Base-by-base conservation (phyloP, 257 asterid genomes). In the Ligustrum vulgare region DNA sequence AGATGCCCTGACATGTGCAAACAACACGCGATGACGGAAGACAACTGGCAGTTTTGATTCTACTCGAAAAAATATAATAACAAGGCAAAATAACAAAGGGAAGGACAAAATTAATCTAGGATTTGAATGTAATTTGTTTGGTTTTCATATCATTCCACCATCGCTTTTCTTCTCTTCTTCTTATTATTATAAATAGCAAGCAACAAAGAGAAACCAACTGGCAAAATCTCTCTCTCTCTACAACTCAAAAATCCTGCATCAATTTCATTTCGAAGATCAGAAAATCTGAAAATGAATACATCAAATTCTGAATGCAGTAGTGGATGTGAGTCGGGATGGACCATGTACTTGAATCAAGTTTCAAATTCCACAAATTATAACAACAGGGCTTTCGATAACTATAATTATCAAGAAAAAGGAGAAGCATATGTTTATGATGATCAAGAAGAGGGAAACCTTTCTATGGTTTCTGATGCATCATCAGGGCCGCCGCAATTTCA, bases 251-350 rank as follows among this genome's bases (percentile, higher is more conserved):
- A 9, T 58, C 43, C 43, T 37, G 43, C 45, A 39, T 39, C 45
- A 39, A 39, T 39, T 39, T 39, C 3, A 39, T 39, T 39, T 23
- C 47, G 20, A 56, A 9, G 33, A 8, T 8, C 34, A 8, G 13
- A 9, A 3, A 60, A 22, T 51, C 62, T 20, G 51, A 80, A 63
- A 7, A 93, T 93, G 97, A 89, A 90, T 63, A 25, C 78, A 71
- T 87, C 98, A 71, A 86, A 84, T 74, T 88, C 94, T 28, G 94
- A 92, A 39, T 90, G 86, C 80, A 87, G 91, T 47, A 92, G 96
- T 56, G 96, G 97, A 0, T 89, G 96, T 75, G 97, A 91, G 80
- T 94, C 98, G 0, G 98, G 98, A 3, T 94, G 98, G 98, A 94
- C 98, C 34, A 87, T 35, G 81, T 94, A 94, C 70, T 86, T 94